Evolutionary conservation across 225 moss, liverwort and hornwort species (phyloP).

Genomic region (Neckera pumila): DNA sequence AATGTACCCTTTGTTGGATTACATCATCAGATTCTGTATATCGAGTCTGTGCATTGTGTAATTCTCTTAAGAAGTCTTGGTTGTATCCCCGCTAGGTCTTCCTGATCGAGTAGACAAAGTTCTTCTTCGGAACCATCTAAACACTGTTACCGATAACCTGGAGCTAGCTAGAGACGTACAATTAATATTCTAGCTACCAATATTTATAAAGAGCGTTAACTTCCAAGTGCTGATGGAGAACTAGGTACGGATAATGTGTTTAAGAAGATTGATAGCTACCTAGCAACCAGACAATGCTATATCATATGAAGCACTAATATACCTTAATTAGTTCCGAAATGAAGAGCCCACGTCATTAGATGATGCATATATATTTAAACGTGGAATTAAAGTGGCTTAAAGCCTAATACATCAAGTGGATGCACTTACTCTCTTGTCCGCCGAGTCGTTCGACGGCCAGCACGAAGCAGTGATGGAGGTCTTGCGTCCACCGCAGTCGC

Average conservation of each 20-base stretch:
- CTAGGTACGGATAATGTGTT: background rate
- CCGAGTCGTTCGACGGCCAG: slow-evolving; percentile 61
- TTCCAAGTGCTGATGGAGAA: background rate
- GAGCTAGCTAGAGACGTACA: no score
- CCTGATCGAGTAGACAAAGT: background rate
- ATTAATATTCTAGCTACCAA: background rate
- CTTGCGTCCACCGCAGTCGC: slow-evolving; percentile 58
- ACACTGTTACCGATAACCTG: background rate
- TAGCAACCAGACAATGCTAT: background rate
- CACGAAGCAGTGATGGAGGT: slow-evolving; percentile 57
- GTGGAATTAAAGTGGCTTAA: background rate
- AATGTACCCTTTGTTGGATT: background rate
- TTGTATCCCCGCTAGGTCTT: background rate
- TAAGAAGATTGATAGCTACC: no score
- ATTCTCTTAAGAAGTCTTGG: background rate
- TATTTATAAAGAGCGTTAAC: background rate
- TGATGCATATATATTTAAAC: background rate
- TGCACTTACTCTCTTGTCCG: slow-evolving; percentile 59
- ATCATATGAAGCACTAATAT: background rate
- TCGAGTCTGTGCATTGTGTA: background rate
- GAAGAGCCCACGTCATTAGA: background rate
- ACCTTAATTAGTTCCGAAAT: background rate
- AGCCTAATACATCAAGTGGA: background rate
- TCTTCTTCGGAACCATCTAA: background rate
- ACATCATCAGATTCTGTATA: background rate